Conservation (phyloP, 306 rosid species). For the Oxytropis ochrocephala region DNA sequence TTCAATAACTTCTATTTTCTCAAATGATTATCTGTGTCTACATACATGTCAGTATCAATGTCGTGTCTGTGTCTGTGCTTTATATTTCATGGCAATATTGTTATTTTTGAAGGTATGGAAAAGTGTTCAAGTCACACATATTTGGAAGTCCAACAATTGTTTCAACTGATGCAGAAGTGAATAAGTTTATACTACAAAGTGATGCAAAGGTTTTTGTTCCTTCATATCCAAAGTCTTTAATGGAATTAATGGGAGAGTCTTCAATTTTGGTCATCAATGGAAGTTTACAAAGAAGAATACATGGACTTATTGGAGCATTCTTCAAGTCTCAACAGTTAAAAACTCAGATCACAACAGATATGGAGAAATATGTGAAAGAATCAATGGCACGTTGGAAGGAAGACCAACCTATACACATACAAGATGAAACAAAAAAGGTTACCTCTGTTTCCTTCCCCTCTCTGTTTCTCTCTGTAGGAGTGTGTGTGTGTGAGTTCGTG, state of each 20-base stretch:
- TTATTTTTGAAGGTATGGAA: slow-evolving; percentile 59
- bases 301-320: slow-evolving; percentile 91
- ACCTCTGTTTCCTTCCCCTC: slow-evolving; percentile 30
- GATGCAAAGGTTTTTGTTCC: slow-evolving; percentile 90
- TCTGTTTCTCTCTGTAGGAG: background rate
- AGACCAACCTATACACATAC: slow-evolving; percentile 57
- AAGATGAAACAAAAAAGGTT: slow-evolving; percentile 84
- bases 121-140: slow-evolving; percentile 94
- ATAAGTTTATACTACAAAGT: slow-evolving; percentile 75
- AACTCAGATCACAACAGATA: slow-evolving; percentile 75
- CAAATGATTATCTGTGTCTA: no score
- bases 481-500: background rate
- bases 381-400: slow-evolving; percentile 73
- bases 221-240: slow-evolving; percentile 82
- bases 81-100: no score
- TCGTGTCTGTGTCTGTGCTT: no score
- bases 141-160: slow-evolving; percentile 88
- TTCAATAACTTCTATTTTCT: no score
- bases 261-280: slow-evolving; percentile 92
- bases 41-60: no score
- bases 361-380: slow-evolving; percentile 62
- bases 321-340: slow-evolving; percentile 84
- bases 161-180: slow-evolving; percentile 90
- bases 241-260: slow-evolving; percentile 86
- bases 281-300: slow-evolving; percentile 85